Conservation (phyloP, 805 yeast species). For the Saturnispora besseyi region DNA sequence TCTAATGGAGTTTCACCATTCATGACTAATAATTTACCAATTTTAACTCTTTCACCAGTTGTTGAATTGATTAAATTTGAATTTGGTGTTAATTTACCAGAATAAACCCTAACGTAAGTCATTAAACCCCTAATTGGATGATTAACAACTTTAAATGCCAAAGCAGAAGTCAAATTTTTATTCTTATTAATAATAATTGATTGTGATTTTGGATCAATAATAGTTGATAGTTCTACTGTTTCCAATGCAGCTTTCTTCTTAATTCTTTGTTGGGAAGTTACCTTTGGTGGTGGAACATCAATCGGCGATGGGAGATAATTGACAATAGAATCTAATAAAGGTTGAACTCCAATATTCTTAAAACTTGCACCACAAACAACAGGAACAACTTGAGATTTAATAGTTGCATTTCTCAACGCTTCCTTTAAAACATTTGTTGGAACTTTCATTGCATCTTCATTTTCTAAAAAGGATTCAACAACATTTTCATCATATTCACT, state of each 20-base stretch:
- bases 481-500: constrained; percentile 76
- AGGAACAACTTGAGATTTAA: constrained; percentile 54
- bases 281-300: constrained; percentile 51
- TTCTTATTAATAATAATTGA: constrained; percentile 46
- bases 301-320: constrained; percentile 76
- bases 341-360: constrained; percentile 89
- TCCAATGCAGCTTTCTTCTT: constrained; percentile 10
- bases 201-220: constrained; percentile 36
- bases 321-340: constrained; percentile 75
- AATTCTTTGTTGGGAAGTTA: constrained; percentile 21
- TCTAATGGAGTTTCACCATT: constrained; percentile 82
- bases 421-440: constrained; percentile 42
- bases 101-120: constrained; percentile 81
- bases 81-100: constrained; percentile 63
- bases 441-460: constrained; percentile 63
- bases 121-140: constrained; percentile 77
- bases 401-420: constrained; percentile 58
- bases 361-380: constrained; percentile 91
- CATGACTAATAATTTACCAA: constrained; percentile 68
- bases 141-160: constrained; percentile 86
- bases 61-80: constrained; percentile 58
- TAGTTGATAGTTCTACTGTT: constrained; percentile 22
- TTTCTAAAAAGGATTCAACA: constrained; percentile 67
- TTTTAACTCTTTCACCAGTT: constrained; percentile 54
- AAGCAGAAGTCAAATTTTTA: constrained; percentile 58